Conservation (phyloP, 345 rosid genomes). For the Streptanthus diversifolius region DNA sequence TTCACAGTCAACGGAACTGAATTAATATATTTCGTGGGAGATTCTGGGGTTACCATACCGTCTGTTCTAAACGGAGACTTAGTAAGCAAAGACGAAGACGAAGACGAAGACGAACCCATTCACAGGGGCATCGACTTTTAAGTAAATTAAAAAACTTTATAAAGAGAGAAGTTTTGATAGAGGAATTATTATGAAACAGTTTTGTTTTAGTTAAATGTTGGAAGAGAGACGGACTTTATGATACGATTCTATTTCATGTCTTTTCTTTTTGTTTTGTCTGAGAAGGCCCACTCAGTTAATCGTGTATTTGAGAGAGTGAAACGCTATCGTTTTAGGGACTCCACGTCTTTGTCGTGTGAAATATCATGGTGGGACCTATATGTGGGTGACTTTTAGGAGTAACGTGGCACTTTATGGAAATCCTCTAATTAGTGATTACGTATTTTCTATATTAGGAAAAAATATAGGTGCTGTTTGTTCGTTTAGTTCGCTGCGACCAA, state of each 20-base stretch:
- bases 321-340: constrained; percentile 21
- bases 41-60: constrained; percentile 30
- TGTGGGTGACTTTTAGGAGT: background rate
- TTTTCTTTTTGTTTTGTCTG: constrained; percentile 9
- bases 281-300: constrained; percentile 35
- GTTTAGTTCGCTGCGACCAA: too few species aligned
- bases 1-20: background rate
- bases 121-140: background rate
- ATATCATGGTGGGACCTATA: constrained; percentile 19
- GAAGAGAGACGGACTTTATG: background rate
- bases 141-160: background rate
- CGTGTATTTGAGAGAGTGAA: background rate
- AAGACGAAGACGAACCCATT: constrained; percentile 32
- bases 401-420: constrained; percentile 2
- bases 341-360: constrained; percentile 19
- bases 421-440: background rate
- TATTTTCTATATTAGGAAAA: too few species aligned
- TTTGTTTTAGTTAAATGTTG: background rate
- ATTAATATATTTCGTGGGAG: background rate
- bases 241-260: background rate
- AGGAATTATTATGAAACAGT: background rate
- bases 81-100: constrained; percentile 29
- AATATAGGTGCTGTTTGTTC: too few species aligned
- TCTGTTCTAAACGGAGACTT: constrained; percentile 27
- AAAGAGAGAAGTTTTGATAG: background rate